A percentile compares a stretch with the other conserved stretches of the same genome.
Evolutionary conservation across 768 basidiomycete species (phyloP).

Genomic region (Cystofilobasidium macerans): DNA sequence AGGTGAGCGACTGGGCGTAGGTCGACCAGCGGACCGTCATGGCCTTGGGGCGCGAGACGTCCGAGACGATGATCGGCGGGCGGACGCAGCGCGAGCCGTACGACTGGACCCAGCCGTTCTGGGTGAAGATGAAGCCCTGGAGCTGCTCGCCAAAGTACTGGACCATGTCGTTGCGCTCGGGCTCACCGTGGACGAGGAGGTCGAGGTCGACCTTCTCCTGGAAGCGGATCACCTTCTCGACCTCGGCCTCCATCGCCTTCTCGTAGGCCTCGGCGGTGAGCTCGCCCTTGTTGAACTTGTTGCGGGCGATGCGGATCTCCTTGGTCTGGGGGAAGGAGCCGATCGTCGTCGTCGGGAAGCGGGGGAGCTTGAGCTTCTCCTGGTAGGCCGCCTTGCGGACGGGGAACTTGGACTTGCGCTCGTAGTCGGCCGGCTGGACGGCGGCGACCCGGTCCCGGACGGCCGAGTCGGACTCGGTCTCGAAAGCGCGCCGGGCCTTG

Average conservation of each 20-base stretch:
- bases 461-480: constrained; percentile 80
- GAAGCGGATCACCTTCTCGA: constrained; percentile 84
- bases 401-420: constrained; percentile 81
- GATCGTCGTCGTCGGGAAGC: constrained; percentile 97
- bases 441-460: constrained; percentile 90
- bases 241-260: constrained; percentile 95
- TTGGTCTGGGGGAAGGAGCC: constrained; percentile 99
- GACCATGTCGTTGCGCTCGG: constrained; percentile 99
- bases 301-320: constrained; percentile 93
- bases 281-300: constrained; percentile 85
- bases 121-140: constrained; percentile 91
- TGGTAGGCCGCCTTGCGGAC: constrained; percentile 77
- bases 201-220: constrained; percentile 95
- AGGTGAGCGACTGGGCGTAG: constrained; percentile 88
- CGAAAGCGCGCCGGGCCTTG: constrained; percentile 85
- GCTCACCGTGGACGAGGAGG: constrained; percentile 95
- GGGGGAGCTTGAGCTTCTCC: constrained; percentile 78
- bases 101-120: constrained; percentile 98
- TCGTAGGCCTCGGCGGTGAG: constrained; percentile 80
- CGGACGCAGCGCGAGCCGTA: constrained; percentile 83
- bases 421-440: constrained; percentile 72
- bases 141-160: constrained; percentile 99
- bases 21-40: constrained; percentile 97
- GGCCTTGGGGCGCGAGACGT: constrained; percentile 79
- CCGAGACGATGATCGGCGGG: constrained; percentile 52